A percentile compares a stretch with the other conserved stretches of the same genome.
Evolutionary conservation across 2,329 filamentous ascomycete genomes (phyloP).

Genomic region (Nannizziopsis barbatae): DNA sequence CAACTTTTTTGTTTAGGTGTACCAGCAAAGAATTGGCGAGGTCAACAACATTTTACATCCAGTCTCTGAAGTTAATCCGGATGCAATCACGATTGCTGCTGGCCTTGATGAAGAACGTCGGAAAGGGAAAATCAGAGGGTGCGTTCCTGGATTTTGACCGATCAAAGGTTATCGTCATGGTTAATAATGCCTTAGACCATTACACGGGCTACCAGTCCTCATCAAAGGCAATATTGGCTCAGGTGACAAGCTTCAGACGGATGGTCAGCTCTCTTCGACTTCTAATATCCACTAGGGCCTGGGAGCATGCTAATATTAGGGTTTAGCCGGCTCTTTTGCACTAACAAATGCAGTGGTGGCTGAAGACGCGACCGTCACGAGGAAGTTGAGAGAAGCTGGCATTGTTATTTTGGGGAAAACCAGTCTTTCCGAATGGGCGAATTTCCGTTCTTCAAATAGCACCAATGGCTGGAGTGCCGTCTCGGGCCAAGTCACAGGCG

Average conservation of each 20-base stretch:
- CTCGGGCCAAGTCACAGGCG: conserved; percentile 51
- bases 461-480: conserved; percentile 54
- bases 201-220: conserved; percentile 60
- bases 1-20: conserved; percentile 30
- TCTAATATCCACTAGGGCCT: conserved; percentile 45
- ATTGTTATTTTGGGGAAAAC: conserved; percentile 56
- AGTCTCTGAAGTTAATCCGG: conserved; percentile 52
- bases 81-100: conserved; percentile 48
- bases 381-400: conserved; percentile 50
- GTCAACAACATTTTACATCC: conserved; percentile 43
- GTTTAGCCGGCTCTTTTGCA: conserved; percentile 49
- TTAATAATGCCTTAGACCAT: conserved; percentile 36
- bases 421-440: conserved; percentile 55
- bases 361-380: conserved; percentile 47
- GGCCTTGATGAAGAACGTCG: conserved; percentile 47
- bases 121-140: conserved; percentile 35
- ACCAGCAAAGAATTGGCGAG: conserved; percentile 41
- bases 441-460: conserved; percentile 46
- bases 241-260: conserved; percentile 56
- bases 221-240: conserved; percentile 59
- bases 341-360: conserved; percentile 49
- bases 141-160: neutral
- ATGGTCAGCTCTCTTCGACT: conserved; percentile 21
- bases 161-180: neutral
- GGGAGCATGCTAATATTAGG: neutral